Evolutionary conservation across 768 basidiomycete genomes (phyloP), one percentile per base, ranked within the genome.

Genomic region (Auricularia cornea): DNA sequence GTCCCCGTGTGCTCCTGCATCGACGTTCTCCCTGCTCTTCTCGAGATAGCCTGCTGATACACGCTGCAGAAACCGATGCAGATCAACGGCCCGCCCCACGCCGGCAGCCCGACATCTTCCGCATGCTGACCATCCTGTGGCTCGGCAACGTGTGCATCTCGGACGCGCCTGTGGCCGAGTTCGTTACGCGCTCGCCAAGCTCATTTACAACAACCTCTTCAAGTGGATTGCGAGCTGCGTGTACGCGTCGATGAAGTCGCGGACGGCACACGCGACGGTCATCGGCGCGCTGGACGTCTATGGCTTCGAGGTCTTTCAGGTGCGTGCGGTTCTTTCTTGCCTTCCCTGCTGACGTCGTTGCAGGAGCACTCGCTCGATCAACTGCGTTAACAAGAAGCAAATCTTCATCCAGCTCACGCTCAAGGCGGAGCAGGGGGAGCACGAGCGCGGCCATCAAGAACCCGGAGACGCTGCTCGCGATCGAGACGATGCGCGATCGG

Each of bases 361-460:
- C 68, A 94, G 89, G 91, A 94, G 74, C 95, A 96, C 74, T 94
- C 92, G 3, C 94, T 95, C 71, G 94, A 95, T 99, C 82, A 99
- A 99, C 80, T 99, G 98, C 70, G 97, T 98, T 78, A 99, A 99
- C 81, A 97, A 99, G 77, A 99, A 99, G 77, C 96, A 96, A 72
- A 99, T 98, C 71, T 99, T 99, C 78, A 99, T 99, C 70, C 95
- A 99, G 74, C 81, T 99, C 60, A 99, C 97, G 0, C 81, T 99
- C 72, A 99, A 99, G 81, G 94, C 96, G 20, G 97, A 99, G 72
- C 97, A 99, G 74, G 97, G 98, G 73, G 97, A 99, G 76, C 98
- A 99, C 71, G 94, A 98, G 30, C 84, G 92, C 63, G 97, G 98
- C 75, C 89, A 96, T 99, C 76, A 98, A 98, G 81, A 98, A 95